phyloP scores from a whole-genome alignment of 179 eudicot genomes.

The Amaranthus tricolor region DNA sequence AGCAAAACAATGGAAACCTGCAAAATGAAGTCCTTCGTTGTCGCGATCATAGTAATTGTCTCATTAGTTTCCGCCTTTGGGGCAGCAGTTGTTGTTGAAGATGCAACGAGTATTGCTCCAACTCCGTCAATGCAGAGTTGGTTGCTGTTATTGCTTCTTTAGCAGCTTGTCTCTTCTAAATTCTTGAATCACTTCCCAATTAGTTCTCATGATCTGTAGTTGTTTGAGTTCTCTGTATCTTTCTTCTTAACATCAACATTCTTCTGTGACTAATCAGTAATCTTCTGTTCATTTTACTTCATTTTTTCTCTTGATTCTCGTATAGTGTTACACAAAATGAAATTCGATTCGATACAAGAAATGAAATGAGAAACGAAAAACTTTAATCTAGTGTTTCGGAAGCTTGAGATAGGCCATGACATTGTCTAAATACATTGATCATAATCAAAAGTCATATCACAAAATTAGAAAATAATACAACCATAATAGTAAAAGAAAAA shows the following conservation, averaged over 20 bases:
- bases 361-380: no score
- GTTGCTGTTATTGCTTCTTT: slow-evolving; percentile 38
- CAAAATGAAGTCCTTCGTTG: slow-evolving; percentile 22
- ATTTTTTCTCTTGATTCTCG: not conserved
- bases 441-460: no score
- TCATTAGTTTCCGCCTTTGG: slow-evolving; percentile 20
- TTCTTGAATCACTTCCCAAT: not conserved
- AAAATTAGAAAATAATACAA: no score
- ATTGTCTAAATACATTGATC: no score
- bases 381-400: no score
- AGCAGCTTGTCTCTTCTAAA: slow-evolving; percentile 21
- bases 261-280: slow-evolving; percentile 11
- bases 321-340: not conserved
- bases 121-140: slow-evolving; percentile 40
- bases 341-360: no score
- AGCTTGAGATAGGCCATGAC: no score
- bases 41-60: slow-evolving; percentile 21
- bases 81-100: slow-evolving; percentile 15
- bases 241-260: slow-evolving; percentile 10
- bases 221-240: slow-evolving; percentile 12
- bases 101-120: slow-evolving; percentile 31
- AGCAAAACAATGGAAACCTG: slow-evolving; percentile 24
- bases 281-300: not conserved
- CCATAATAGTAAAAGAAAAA: no score
- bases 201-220: not conserved